Evolutionary conservation across 2,329 filamentous ascomycete species (phyloP), one percentile per base, ranked within the genome.

Genomic region (Cladosporium sp.): DNA sequence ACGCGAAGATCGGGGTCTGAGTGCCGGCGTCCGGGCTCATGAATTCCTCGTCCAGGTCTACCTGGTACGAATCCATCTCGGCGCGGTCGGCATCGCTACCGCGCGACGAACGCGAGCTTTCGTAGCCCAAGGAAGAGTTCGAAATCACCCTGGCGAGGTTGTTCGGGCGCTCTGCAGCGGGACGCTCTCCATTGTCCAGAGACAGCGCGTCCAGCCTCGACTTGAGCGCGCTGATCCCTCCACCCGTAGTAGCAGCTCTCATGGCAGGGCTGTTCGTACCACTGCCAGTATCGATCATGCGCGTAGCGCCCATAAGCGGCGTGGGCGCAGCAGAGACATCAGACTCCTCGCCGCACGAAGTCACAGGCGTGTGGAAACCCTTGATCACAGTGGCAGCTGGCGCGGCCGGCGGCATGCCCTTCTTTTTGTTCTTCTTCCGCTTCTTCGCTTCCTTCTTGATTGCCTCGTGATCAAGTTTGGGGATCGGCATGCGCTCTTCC

Each of bases 11-110:
- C 68, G 35, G 70, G 67, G 46, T 66, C 18, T 58, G 56, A 5
- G 55, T 56, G n/a, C 62, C 63, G 4, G 73, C 72, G 57, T 83
- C 80, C 9, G 75, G 69, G 67, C 87, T 93, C 55, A 89, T 79
- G 62, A 95, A 96, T 67, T 96, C 91, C 57, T 89, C 74, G 60
- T 93, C 87, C 35, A 96, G 77, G 49, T 82, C 82, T 58, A 96
- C 84, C 71, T 96, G 88, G 66, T 95, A 96, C 66, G 84, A 87
- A 48, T 87, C 87, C 66, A 81, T 80, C 62, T 92, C 87, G 1
- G 86, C 91, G 38, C 77, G 76, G 58, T 85, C 83, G 59, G 82
- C 82, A 59, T 86, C 83, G 60, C 80, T 85, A 60, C 78, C 62
- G 59, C 80, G 61, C 66, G 74, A 75, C 59, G 76, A 79, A 49